phyloP scores from a whole-genome alignment of 257 asterid species.

The Fraxinus excelsior region DNA sequence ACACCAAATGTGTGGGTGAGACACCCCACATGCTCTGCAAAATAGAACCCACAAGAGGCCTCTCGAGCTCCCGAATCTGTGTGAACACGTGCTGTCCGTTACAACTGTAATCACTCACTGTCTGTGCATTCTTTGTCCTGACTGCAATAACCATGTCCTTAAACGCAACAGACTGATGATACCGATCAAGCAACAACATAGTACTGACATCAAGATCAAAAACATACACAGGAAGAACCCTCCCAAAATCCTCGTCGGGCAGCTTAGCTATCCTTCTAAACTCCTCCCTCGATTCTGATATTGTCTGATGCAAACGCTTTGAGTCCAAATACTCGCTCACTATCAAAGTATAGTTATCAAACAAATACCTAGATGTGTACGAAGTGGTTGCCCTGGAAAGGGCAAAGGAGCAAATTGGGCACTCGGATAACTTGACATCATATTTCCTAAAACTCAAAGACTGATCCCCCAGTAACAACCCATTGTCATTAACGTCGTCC shows the following conservation, averaged over 20 bases:
- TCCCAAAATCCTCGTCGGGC: slow-evolving; percentile 74
- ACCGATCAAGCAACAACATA: slow-evolving; percentile 79
- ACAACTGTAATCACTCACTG: slow-evolving; percentile 87
- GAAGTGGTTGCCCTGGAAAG: slow-evolving; percentile 79
- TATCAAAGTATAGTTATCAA: slow-evolving; percentile 87
- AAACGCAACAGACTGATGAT: slow-evolving; percentile 88
- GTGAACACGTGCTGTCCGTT: slow-evolving; percentile 87
- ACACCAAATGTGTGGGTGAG: slow-evolving; percentile 77
- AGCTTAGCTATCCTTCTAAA: slow-evolving; percentile 64
- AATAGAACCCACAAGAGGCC: slow-evolving; percentile 88
- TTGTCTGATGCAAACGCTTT: slow-evolving; percentile 76
- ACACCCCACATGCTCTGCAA: slow-evolving; percentile 98
- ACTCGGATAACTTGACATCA: slow-evolving; percentile 63
- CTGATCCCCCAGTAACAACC: slow-evolving; percentile 70
- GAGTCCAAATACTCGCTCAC: slow-evolving; percentile 96
- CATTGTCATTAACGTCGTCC: slow-evolving; percentile 62
- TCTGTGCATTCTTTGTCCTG: slow-evolving; percentile 78
- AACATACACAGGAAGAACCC: slow-evolving; percentile 81
- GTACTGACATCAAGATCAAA: slow-evolving; percentile 72
- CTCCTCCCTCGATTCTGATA: slow-evolving; percentile 67
- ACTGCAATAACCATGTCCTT: slow-evolving; percentile 94
- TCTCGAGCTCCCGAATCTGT: slow-evolving; percentile 75
- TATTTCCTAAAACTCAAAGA: slow-evolving; percentile 71
- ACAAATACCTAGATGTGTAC: slow-evolving; percentile 89
- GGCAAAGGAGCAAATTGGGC: slow-evolving; percentile 83